These are phyloP conservation scores for Leptographium wingfieldii DNA, from an alignment of 2,329 filamentous ascomycete genomes.

Conservation along the genomic window DNA sequence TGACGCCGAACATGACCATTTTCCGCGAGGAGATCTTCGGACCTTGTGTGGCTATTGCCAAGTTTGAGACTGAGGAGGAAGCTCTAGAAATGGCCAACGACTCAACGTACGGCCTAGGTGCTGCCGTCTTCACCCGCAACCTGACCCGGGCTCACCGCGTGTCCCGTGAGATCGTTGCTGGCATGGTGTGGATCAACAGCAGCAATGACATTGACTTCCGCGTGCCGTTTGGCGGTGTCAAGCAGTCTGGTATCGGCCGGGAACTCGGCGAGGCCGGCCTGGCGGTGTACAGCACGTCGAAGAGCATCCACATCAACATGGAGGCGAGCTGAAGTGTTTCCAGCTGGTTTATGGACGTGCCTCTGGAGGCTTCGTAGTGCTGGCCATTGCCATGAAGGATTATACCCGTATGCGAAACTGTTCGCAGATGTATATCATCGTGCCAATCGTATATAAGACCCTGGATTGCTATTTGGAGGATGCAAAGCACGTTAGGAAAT, in stretches of 20 bases:
- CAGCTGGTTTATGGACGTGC: too few relatives aligned
- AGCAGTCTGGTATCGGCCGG: slow-evolving; percentile 24
- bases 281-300: slow-evolving; percentile 20
- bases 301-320: slow-evolving; percentile 24
- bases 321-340: slow-evolving; percentile 5
- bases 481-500: neutral
- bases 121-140: slow-evolving; percentile 45
- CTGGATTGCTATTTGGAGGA: neutral
- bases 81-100: slow-evolving; percentile 26
- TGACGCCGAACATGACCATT: slow-evolving; percentile 22
- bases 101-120: slow-evolving; percentile 43
- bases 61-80: slow-evolving; percentile 24
- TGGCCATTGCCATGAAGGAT: too few relatives aligned
- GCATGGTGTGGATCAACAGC: slow-evolving; percentile 36
- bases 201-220: slow-evolving; percentile 34
- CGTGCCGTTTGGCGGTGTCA: slow-evolving; percentile 31
- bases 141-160: slow-evolving; percentile 31
- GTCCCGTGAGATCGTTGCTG: slow-evolving; percentile 42
- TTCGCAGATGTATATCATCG: neutral
- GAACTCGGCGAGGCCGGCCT: slow-evolving; percentile 24
- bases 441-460: neutral
- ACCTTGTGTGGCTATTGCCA: slow-evolving; percentile 21
- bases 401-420: neutral
- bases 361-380: too few relatives aligned
- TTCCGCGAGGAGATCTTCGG: slow-evolving; percentile 25